Evolutionary conservation across 257 asterid genomes (phyloP), one percentile per base, ranked within the genome.

Genomic region (Avicennia marina): DNA sequence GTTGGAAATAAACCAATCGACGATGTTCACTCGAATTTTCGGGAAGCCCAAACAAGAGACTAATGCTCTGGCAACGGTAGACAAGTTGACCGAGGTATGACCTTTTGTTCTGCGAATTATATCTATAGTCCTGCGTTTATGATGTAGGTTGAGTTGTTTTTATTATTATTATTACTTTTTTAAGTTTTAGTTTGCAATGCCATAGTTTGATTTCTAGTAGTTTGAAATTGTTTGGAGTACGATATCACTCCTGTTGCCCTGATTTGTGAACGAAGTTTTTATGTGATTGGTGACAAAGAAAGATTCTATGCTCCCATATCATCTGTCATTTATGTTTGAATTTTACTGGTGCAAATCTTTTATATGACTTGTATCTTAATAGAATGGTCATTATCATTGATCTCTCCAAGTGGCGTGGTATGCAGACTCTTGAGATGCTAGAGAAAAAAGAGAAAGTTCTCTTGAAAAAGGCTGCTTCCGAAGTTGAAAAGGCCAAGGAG

Each of bases 391-490:
- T 49, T 18, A 4, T 46, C 24, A n/a, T 31, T 49, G 43, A 34
- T 40, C 2, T 31, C 34, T 56, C n/a, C 27, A 33, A 62, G 39
- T 42, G 63, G 33, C 33, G 21, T 66, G 58, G 57, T 51, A 15
- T 56, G 74, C 74, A 83, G 93, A 80, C 95, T 53, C 93, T 86
- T 63, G 95, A 80, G 64, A 86, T 86, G 95, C 75, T 83, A 32
- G 95, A 86, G 95, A 83, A 83, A 56, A 83, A 86, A 56, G 93
- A 86, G 71, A 80, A 74, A 34, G 93, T 86, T 66, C 76, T 83
- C 40, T 62, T 78, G 78, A 86, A 86, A 79, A 82, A 83, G 66
- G 85, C 85, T 74, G 63, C 80, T 1, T 83, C 75, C 0, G 95
- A 86, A 67, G 87, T 83, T 52, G 93, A 86, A 73, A 86, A 69